Conservation (phyloP, 768 basidiomycete species). For the Leccinum aurantiacum region DNA sequence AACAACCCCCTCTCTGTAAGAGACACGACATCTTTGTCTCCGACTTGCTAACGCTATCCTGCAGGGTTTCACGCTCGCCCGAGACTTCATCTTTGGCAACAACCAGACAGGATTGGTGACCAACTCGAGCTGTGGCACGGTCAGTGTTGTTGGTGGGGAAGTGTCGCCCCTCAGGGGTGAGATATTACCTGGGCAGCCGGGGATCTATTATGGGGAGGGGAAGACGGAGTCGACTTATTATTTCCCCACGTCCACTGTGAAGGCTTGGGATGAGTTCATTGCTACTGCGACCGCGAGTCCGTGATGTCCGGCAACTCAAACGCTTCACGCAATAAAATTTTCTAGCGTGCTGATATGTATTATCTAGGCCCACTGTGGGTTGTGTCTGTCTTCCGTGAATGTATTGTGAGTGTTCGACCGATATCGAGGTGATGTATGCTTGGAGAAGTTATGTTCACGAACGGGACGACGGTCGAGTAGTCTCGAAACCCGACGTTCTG, state of each 20-base stretch:
- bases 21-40: not conserved
- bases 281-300: not conserved
- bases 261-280: constrained; percentile 58
- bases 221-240: constrained; percentile 51
- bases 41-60: not conserved
- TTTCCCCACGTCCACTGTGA: constrained; percentile 54
- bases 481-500: no score
- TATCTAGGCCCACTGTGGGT: no score
- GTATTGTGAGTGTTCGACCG: no score
- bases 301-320: no score
- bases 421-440: no score
- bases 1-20: constrained; percentile 44
- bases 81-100: constrained; percentile 67
- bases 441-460: no score
- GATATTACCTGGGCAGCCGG: constrained; percentile 52
- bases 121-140: constrained; percentile 22
- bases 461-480: no score
- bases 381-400: no score
- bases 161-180: constrained; percentile 43
- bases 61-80: constrained; percentile 59
- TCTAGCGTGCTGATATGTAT: no score
- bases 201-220: constrained; percentile 51
- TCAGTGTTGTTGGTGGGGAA: constrained; percentile 49
- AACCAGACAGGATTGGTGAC: constrained; percentile 53
- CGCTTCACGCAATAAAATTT: no score